Base-by-base conservation (phyloP, 2,329 filamentous ascomycete species). In the Didymella pomorum region DNA sequence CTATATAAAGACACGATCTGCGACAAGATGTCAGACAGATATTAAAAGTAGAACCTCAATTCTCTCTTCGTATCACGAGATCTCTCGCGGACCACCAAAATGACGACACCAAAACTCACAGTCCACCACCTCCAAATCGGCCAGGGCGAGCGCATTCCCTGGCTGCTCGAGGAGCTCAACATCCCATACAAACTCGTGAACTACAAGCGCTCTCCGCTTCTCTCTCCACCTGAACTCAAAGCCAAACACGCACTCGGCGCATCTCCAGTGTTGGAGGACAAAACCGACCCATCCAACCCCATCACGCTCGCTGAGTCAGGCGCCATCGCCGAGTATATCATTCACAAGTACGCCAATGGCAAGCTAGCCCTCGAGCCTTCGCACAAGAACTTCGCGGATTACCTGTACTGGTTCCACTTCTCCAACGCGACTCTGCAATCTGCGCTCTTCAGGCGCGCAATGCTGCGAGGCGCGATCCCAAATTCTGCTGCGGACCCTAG, bases 371-470 rank as follows among this genome's bases (percentile, higher is more conserved):
- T 87, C 0, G 47, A 66, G 0, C 82, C 83, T 0, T 64, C 71
- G 0, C 74, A 84, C 49, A 72, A 79, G 16, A 78, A 80, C 43
- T 90, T 87, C 62, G 77, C 84, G 2, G 81, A 87, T 49, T 90
- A 86, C 62, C 68, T 90, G 1, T 89, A 86, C 77, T 90, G 86
- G 86, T 84, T 86, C 67, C 85, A 89, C 70, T 88, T 81, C 70
- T 76, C 79, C 9, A 78, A 80, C 25, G 77, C 71, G 5, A 78
- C 72, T 2, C 55, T 82, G 8, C 78, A 80, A 57, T 72, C 79
- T 0, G 66, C 61, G 0, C 53, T 81, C n/a, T 69, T 71, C 20
- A 60, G 73, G 1, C 65, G 67, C 26, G 73, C 75, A 39, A 52
- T 68, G 18, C 25, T 64, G 2, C 70, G 76, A 2, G 62, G 63